A percentile compares a stretch with the other conserved stretches of the same genome.
Evolutionary conservation across 179 eudicot genomes (phyloP).

Genomic region (Camellia oleifera): DNA sequence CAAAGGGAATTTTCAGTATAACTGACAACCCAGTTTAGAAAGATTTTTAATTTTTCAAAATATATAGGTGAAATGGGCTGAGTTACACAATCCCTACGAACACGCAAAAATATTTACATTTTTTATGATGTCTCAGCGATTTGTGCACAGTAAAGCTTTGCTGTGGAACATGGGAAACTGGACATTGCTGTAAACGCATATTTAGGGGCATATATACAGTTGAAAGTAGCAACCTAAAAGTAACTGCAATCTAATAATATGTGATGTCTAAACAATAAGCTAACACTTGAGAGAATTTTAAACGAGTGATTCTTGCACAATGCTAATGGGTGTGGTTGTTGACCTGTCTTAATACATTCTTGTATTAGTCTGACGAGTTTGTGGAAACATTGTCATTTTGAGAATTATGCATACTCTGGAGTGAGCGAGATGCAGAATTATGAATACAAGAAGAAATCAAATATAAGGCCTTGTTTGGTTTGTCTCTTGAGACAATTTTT

Average conservation of each 20-base stretch:
- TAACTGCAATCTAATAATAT: too few species aligned
- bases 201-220: too few species aligned
- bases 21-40: neutral
- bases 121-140: neutral
- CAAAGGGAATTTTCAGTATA: neutral
- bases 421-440: neutral
- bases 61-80: neutral
- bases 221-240: too few species aligned
- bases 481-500: too few species aligned
- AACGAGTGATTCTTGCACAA: slow-evolving; percentile 1
- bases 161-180: too few species aligned
- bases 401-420: neutral
- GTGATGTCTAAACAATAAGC: too few species aligned
- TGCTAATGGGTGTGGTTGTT: neutral
- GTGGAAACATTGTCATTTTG: neutral
- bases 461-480: neutral
- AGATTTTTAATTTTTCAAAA: neutral
- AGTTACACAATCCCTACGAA: neutral
- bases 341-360: neutral
- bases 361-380: neutral
- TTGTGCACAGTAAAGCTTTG: too few species aligned
- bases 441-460: neutral
- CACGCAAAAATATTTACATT: neutral
- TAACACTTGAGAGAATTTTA: neutral
- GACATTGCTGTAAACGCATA: too few species aligned